Base-by-base conservation (phyloP, 2,329 filamentous ascomycete genomes). In the Colletotrichum paranaense region DNA sequence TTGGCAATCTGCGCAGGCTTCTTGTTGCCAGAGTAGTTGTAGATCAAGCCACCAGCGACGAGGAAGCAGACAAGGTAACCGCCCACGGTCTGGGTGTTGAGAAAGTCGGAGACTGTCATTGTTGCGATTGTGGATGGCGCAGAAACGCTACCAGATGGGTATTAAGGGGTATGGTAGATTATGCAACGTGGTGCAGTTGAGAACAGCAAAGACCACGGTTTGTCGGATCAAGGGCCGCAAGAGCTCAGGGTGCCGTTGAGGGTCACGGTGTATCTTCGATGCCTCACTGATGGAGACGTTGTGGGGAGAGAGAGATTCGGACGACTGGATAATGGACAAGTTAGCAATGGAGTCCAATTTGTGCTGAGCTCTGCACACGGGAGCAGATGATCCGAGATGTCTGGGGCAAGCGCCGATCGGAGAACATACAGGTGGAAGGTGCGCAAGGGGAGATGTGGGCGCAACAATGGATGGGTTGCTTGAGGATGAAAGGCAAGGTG, bases 1-100 rank as follows among this genome's bases (percentile, higher is more conserved):
- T 82, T 84, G 52, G 78, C 62, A 56, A 78, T 72, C 30, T 78
- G 74, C 32, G 74, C 73, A 46, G 79, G 75, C 72, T 81, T 77
- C 68, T 80, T 81, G 71, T 80, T 81, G 67, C 77, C 76, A 38
- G 64, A 70, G 68, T 74, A 74, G 60, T 65, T 55, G 63, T 76
- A 76, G 24, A 64, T 65, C 28, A 75, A 56, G 46, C 68, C 69
- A 19, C 74, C 74, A n/a, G 73, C 66, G 28, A 75, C 35, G 58
- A 69, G 70, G 63, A 42, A 75, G 66, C 22, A 65, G 52, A 74
- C 73, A 22, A 72, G 30, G 73, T 74, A 75, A 5, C 74, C 74
- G 35, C 73, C 74, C 53, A 75, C 63, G 7, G 70, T 73, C 30
- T 74, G 67, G 62, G 74, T 67, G 24, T 69, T 70, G 46, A 75